Evolutionary conservation across 179 eudicot species (phyloP).

Genomic region (Silene vulgaris): DNA sequence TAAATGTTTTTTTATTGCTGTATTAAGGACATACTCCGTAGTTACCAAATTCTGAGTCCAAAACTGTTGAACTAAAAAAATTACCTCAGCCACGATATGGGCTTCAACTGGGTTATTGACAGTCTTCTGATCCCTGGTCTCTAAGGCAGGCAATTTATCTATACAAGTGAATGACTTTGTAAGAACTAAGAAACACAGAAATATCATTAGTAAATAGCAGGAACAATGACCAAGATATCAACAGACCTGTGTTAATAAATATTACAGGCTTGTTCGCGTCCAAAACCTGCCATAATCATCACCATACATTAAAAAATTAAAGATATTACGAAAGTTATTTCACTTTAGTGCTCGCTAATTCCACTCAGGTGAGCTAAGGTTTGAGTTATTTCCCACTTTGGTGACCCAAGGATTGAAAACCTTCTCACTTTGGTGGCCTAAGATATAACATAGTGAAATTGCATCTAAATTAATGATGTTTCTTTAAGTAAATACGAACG

Average conservation of each 20-base stretch:
- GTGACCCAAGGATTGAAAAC: not conserved
- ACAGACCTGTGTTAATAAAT: slow-evolving; percentile 84
- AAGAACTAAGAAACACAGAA: slow-evolving; percentile 20
- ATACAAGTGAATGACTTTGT: slow-evolving; percentile 20
- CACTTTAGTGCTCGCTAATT: not conserved
- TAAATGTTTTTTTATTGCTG: not conserved
- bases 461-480: not conserved
- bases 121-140: slow-evolving; percentile 62
- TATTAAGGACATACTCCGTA: not conserved
- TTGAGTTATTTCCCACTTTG: not conserved
- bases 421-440: not conserved
- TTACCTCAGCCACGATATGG: slow-evolving; percentile 64
- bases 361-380: not conserved
- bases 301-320: not conserved
- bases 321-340: not conserved
- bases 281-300: slow-evolving; percentile 54
- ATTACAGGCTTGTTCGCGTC: slow-evolving; percentile 61
- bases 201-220: slow-evolving; percentile 14
- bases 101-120: slow-evolving; percentile 86
- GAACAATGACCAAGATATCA: slow-evolving; percentile 15
- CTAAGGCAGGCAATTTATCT: slow-evolving; percentile 81
- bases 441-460: not conserved
- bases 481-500: no score
- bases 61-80: not conserved
- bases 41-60: not conserved